phyloP scores from a whole-genome alignment of 352 stramenopile species.

The Phytophthora cryptogea region DNA sequence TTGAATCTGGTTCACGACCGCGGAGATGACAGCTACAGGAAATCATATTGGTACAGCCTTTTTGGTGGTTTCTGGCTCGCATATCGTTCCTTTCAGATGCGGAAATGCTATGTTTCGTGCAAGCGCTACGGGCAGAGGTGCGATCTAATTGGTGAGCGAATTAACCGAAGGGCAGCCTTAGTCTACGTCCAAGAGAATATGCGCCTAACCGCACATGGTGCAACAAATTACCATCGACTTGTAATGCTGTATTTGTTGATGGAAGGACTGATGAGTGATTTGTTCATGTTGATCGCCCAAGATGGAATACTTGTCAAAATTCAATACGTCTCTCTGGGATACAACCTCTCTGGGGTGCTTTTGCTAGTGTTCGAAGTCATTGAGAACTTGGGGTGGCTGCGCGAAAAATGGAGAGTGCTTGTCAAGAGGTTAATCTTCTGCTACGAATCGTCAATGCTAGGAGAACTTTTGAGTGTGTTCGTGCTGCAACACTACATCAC shows the following conservation, averaged over 20 bases:
- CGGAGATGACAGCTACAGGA: constrained; percentile 4
- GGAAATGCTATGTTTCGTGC: constrained; percentile 10
- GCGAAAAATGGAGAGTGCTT: constrained; percentile 5
- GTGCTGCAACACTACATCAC: constrained; percentile 4
- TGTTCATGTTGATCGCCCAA: constrained; percentile 17
- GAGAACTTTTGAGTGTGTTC: constrained; percentile 10
- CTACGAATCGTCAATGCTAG: constrained; percentile 15
- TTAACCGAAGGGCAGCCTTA: constrained; percentile 9
- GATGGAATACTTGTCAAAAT: constrained; percentile 15
- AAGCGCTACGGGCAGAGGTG: constrained; percentile 13
- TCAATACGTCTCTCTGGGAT: constrained; percentile 15
- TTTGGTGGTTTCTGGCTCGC: constrained; percentile 7
- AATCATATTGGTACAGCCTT: constrained; percentile 18
- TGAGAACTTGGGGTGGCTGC: constrained; percentile 4
- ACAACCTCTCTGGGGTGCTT: constrained; percentile 16
- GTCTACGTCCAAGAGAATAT: constrained; percentile 21
- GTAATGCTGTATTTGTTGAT: constrained; percentile 12
- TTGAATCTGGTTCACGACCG: neutral
- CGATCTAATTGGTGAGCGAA: neutral
- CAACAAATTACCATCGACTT: constrained; percentile 8
- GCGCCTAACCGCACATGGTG: constrained; percentile 8
- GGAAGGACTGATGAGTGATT: constrained; percentile 17
- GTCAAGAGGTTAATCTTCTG: constrained; percentile 15
- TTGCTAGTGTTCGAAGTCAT: constrained; percentile 18
- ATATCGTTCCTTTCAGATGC: constrained; percentile 11